These are phyloP conservation scores for Mollisiaceae sp. DNA, from an alignment of 2,329 filamentous ascomycete species.

Conservation along the genomic window DNA sequence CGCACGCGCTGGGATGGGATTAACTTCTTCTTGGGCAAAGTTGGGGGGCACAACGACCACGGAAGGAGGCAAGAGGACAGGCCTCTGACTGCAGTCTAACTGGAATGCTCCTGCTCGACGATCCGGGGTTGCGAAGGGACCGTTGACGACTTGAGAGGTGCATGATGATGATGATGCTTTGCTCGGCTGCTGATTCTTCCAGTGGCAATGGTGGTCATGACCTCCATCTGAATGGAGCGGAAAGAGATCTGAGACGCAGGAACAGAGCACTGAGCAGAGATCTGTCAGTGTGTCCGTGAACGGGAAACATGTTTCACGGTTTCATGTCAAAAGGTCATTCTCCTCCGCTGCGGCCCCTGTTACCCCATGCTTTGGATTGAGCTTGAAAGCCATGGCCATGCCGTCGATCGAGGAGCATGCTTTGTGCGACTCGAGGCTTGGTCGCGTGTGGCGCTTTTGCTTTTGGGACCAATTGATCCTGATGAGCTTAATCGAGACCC, in stretches of 20 bases:
- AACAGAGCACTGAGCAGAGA: constrained; percentile 1
- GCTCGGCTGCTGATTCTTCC: constrained; percentile 6
- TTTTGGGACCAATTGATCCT: constrained; percentile 3
- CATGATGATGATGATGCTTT: constrained; percentile 11
- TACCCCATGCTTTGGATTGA: constrained; percentile 29
- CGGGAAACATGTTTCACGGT: constrained; percentile 29
- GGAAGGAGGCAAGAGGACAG: too few species aligned
- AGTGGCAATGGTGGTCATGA: constrained; percentile 5
- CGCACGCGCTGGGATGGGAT: constrained; percentile 20
- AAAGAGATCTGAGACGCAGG: constrained; percentile 17
- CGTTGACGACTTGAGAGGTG: background rate
- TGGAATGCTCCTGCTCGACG: constrained; percentile 2
- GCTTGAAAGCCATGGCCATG: constrained; percentile 9
- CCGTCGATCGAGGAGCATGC: constrained; percentile 13
- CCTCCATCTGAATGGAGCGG: constrained; percentile 9
- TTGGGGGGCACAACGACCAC: background rate
- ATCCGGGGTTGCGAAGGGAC: constrained; percentile 10
- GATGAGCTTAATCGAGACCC: constrained; percentile 6
- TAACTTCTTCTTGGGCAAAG: constrained; percentile 4
- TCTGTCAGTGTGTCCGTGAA: background rate
- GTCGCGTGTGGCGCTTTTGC: constrained; percentile 19
- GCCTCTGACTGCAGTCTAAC: too few species aligned
- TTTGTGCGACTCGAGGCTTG: constrained; percentile 2
- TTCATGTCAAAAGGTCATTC: constrained; percentile 10
- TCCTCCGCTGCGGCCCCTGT: constrained; percentile 19